Evolutionary conservation across 2,329 filamentous ascomycete genomes (phyloP).

Genomic region (Cytospora mali): DNA sequence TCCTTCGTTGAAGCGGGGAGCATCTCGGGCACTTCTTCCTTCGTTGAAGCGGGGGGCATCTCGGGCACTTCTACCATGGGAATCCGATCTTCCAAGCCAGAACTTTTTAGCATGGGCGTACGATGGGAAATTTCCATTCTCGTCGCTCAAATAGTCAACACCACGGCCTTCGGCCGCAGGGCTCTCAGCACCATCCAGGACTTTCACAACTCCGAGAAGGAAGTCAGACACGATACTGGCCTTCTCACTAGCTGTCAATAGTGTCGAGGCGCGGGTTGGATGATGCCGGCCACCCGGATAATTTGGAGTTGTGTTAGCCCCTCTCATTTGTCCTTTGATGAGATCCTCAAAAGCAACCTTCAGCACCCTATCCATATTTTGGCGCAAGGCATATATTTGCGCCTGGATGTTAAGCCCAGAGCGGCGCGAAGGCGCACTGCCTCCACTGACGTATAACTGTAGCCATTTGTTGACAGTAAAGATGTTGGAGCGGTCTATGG

Average conservation of each 20-base stretch:
- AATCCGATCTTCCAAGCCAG: not conserved
- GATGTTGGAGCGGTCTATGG: not conserved
- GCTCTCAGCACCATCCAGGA: not conserved
- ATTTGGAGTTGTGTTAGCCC: not conserved
- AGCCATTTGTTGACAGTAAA: slow-evolving; percentile 19
- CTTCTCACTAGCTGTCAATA: not conserved
- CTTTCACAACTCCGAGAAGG: not conserved
- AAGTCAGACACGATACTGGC: not conserved
- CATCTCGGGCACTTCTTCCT: not conserved
- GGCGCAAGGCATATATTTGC: slow-evolving; percentile 1
- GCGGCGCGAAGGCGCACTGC: not conserved
- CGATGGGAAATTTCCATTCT: not conserved
- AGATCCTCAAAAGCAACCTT: slow-evolving; percentile 11
- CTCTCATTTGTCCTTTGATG: not conserved
- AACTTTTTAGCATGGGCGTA: not conserved
- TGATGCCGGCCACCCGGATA: not conserved
- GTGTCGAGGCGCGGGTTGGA: not conserved
- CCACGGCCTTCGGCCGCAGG: not conserved
- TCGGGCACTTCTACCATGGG: not conserved
- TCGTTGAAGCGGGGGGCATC: not conserved
- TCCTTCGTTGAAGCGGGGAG: not conserved
- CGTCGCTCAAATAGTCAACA: not conserved
- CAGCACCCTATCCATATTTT: slow-evolving; percentile 11
- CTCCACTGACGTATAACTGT: slow-evolving; percentile 11
- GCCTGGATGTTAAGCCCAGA: not conserved